Evolutionary conservation across 73 alveolate species (phyloP).

Genomic region (Stentor coeruleus): DNA sequence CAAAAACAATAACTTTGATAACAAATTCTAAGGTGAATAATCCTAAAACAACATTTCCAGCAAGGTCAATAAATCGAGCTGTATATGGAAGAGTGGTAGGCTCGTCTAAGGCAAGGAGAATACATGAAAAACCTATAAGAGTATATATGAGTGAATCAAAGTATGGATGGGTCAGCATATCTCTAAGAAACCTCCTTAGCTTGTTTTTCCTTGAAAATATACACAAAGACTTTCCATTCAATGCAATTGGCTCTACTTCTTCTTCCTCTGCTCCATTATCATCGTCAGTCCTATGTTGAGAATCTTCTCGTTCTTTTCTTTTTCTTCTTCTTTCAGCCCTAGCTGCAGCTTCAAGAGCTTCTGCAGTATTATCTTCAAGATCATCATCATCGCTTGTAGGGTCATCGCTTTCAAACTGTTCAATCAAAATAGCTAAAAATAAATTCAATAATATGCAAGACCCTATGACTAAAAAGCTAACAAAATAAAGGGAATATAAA

Average conservation of each 20-base stretch:
- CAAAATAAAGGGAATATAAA: conserved; percentile 65
- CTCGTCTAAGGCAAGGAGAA: conserved; percentile 38
- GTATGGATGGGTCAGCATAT: conserved; percentile 33
- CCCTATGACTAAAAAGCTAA: conserved; percentile 92
- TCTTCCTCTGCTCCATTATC: neutral
- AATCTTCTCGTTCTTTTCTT: conserved; percentile 1
- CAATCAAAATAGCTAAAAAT: conserved; percentile 89
- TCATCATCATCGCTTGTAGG: conserved; percentile 26
- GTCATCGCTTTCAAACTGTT: conserved; percentile 60
- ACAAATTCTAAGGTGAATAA: conserved; percentile 36
- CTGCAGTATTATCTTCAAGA: conserved; percentile 25
- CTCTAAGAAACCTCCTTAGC: conserved; percentile 9
- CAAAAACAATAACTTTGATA: conserved; percentile 41
- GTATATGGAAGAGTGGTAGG: conserved; percentile 36
- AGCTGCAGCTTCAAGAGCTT: neutral
- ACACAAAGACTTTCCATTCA: neutral
- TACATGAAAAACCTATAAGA: conserved; percentile 38
- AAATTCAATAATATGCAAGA: conserved; percentile 86
- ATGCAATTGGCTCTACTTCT: neutral
- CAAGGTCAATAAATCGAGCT: conserved; percentile 15
- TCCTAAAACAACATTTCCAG: conserved; percentile 25
- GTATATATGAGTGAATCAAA: conserved; percentile 40
- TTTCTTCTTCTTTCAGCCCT: neutral
- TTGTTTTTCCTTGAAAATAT: neutral
- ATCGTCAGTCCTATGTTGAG: neutral